Conservation (phyloP, 768 basidiomycete species). For the Termitomyces sp. region DNA sequence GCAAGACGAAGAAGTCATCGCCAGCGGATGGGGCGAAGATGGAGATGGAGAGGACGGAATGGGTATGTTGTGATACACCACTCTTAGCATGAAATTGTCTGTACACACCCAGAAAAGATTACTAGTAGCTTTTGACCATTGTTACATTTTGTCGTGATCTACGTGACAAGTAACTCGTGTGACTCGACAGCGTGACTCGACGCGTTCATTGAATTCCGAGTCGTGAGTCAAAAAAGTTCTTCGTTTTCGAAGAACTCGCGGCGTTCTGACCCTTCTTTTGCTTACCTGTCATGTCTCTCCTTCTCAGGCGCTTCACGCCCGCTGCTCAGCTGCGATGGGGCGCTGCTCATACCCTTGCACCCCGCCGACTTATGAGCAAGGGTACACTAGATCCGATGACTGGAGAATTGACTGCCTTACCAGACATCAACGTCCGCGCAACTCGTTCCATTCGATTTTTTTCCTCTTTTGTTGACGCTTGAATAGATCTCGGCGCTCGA, state of each 20-base stretch:
- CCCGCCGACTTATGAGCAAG: slow-evolving; percentile 15
- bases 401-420: slow-evolving; percentile 23
- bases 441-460: not conserved
- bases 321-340: slow-evolving; percentile 17
- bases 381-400: slow-evolving; percentile 17
- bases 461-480: not conserved
- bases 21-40: slow-evolving; percentile 73
- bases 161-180: not conserved
- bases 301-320: slow-evolving; percentile 14
- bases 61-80: slow-evolving; percentile 53
- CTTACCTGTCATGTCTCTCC: slow-evolving; percentile 12
- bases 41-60: slow-evolving; percentile 72
- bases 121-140: not conserved
- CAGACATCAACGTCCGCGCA: slow-evolving; percentile 35
- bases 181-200: not conserved
- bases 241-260: not conserved
- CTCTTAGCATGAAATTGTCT: not conserved
- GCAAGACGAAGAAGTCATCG: slow-evolving; percentile 61
- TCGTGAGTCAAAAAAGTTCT: slow-evolving; percentile 1
- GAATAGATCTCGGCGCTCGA: slow-evolving; percentile 53
- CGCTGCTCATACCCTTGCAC: slow-evolving; percentile 2
- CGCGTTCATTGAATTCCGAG: not conserved
- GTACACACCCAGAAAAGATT: not conserved
- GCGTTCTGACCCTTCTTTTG: not conserved
- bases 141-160: not conserved